Evolutionary conservation across 169 alveolate genomes (phyloP), one percentile per base, ranked within the genome.

Genomic region (Plasmodium blacklocki): DNA sequence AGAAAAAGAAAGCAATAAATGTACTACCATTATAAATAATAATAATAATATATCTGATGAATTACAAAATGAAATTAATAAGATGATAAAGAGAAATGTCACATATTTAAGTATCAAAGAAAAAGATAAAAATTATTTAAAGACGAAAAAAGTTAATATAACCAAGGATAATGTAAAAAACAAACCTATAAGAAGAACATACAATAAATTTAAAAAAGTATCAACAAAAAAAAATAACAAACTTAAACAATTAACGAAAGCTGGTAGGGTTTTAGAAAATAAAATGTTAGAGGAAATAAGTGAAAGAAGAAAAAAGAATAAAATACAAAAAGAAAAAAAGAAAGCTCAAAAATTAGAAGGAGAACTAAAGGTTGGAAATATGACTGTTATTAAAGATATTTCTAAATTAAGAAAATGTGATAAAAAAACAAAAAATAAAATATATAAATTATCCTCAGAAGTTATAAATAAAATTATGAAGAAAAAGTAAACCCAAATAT

Each of bases 311-410:
- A 86, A 86, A 86, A 72, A 86, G 62, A 86, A 86, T 43, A 86
- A 86, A 72, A 71, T 49, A 59, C 56, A 86, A 86, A 71, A 15
- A 39, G 92, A 86, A 86, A 26, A 86, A 68, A 86, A 72, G 62
- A 70, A 72, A 45, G 88, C 92, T 52, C 59, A 86, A 72, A 71
- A 60, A 52, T 18, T 86, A 52, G 92, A 86, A 66, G 86, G 88
- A 8, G 88, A 86, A 86, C 18, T 86, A 54, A 86, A 72, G 58
- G 92, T 86, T 15, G 92, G 92, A 15, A 86, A 86, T 52, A 86
- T 86, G 92, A 72, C 92, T 4, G 88, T 86, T 18, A 86, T 86
- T 86, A 86, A 86, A 66, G 92, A 86, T 39, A 71, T 86, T 21
- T 59, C 86, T 29, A 86, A 86, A 86, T 71, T 86, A 50, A 29